Percentiles rank a stretch among this genome's conserved stretches.
phyloP scores from a whole-genome alignment of 2,329 filamentous ascomycete genomes.

The Colletotrichum incanum region DNA sequence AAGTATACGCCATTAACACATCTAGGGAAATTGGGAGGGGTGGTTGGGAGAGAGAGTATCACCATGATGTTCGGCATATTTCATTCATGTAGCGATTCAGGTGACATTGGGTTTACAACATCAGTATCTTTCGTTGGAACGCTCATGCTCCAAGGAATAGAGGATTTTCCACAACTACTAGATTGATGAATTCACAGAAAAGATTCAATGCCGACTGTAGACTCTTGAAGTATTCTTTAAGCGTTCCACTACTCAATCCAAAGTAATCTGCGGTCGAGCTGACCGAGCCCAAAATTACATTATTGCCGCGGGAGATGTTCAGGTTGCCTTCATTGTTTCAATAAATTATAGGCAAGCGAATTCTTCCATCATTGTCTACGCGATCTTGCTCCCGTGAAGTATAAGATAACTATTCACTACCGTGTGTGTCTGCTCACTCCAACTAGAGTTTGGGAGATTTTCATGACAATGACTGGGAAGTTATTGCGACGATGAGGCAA shows the following conservation, averaged over 20 bases:
- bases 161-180: not conserved
- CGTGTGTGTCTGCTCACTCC: no score
- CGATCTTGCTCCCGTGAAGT: no score
- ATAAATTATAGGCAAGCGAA: not conserved
- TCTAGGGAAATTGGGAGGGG: not conserved
- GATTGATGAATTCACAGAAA: not conserved
- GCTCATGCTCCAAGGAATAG: not conserved
- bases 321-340: no score
- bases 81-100: not conserved
- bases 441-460: no score
- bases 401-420: no score
- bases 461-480: not conserved
- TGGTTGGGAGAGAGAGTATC: not conserved
- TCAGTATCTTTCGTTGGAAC: not conserved
- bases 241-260: not conserved
- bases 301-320: not conserved
- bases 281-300: not conserved
- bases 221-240: accelerated
- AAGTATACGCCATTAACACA: not conserved
- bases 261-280: no score
- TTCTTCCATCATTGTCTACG: no score
- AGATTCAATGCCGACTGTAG: not conserved
- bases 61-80: not conserved
- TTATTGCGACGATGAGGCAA: not conserved
- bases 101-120: not conserved